Percentiles rank a stretch among this genome's conserved stretches.
These are phyloP conservation scores for Raphanus sativus DNA, from an alignment of 345 rosid genomes.

Conservation along the genomic window DNA sequence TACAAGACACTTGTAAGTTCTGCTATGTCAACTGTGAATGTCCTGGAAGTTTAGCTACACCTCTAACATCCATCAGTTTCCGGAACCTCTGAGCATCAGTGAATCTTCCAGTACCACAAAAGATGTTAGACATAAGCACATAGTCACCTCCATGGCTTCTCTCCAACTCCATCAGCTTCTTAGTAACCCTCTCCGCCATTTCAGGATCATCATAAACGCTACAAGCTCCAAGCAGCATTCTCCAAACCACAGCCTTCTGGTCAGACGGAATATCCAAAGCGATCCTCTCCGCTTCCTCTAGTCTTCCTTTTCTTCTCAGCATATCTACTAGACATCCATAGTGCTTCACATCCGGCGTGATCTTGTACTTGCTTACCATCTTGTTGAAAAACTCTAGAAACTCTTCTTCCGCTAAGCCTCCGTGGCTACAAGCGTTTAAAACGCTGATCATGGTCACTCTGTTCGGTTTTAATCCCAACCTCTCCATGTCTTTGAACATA, in stretches of 20 bases:
- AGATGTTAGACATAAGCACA: constrained; percentile 67
- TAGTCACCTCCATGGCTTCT: constrained; percentile 75
- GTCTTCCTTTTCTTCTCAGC: constrained; percentile 76
- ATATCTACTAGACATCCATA: constrained; percentile 79
- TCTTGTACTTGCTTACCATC: constrained; percentile 53
- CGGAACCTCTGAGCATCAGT: constrained; percentile 64
- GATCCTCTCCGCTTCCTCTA: constrained; percentile 74
- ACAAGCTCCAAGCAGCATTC: constrained; percentile 80
- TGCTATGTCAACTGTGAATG: constrained; percentile 32
- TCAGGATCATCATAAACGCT: constrained; percentile 67
- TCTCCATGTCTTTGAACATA: constrained; percentile 60
- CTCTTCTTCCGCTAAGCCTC: constrained; percentile 62
- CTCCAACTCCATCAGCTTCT: constrained; percentile 67
- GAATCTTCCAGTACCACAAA: constrained; percentile 65
- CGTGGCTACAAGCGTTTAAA: constrained; percentile 86
- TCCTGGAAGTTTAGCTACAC: constrained; percentile 60
- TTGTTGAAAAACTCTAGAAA: constrained; percentile 61
- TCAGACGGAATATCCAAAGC: constrained; percentile 60
- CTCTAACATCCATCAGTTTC: constrained; percentile 51
- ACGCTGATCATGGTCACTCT: constrained; percentile 73
- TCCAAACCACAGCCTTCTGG: constrained; percentile 65
- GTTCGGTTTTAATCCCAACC: constrained; percentile 55
- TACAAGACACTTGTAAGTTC: background rate
- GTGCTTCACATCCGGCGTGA: constrained; percentile 65
- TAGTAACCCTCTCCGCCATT: constrained; percentile 70